Evolutionary conservation across 192 early-diverging fungal genomes (phyloP).

Genomic region (Diversispora eburnea): DNA sequence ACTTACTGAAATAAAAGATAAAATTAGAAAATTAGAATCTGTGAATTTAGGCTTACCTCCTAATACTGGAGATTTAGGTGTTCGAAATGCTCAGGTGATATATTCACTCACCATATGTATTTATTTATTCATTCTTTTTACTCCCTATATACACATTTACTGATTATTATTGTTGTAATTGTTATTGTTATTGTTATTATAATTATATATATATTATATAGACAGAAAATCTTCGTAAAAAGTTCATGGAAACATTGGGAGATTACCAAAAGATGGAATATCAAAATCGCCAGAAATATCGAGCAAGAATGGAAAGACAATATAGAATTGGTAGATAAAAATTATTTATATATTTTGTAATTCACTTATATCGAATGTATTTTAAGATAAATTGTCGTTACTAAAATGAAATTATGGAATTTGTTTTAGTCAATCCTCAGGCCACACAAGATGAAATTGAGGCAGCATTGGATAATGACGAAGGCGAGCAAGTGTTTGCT

Average conservation of each 20-base stretch:
- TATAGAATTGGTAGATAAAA: slow-evolving; percentile 67
- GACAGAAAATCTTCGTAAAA: slow-evolving; percentile 52
- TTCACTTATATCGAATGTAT: background rate
- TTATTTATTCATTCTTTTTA: slow-evolving; percentile 3
- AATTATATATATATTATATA: slow-evolving; percentile 32
- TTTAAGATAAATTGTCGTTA: background rate
- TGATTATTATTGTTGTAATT: too few species aligned
- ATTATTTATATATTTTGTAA: background rate
- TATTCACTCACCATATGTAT: background rate
- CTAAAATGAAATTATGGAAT: slow-evolving; percentile 3
- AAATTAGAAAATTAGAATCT: slow-evolving; percentile 39
- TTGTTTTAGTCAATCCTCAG: slow-evolving; percentile 68
- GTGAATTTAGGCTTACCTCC: slow-evolving; percentile 6
- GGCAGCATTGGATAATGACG: slow-evolving; percentile 67
- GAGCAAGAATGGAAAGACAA: slow-evolving; percentile 78
- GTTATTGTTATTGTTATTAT: too few species aligned
- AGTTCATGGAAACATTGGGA: slow-evolving; percentile 63
- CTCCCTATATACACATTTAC: background rate
- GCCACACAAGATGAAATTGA: slow-evolving; percentile 75
- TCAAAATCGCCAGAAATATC: slow-evolving; percentile 79
- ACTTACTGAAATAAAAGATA: slow-evolving; percentile 43
- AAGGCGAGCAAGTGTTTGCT: slow-evolving; percentile 74
- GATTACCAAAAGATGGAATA: slow-evolving; percentile 77
- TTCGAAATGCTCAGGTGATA: slow-evolving; percentile 29
- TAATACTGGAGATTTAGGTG: slow-evolving; percentile 12